Conservation (phyloP, 2,329 filamentous ascomycete genomes). For the Trichophyton rubrum region DNA sequence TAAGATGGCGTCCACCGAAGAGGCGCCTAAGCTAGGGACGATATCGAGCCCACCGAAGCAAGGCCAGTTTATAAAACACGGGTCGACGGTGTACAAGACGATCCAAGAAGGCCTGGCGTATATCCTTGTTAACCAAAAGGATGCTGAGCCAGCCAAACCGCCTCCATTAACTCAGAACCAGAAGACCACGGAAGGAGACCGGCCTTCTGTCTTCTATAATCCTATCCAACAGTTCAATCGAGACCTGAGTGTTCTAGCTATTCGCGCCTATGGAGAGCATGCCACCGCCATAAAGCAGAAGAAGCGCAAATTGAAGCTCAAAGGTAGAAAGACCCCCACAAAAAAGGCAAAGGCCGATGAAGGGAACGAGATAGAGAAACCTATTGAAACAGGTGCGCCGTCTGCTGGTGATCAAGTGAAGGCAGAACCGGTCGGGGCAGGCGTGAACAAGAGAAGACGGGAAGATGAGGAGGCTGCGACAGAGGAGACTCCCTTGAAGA, state of each 20-base stretch:
- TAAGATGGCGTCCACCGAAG: conserved; percentile 10
- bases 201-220: conserved; percentile 88
- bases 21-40: conserved; percentile 14
- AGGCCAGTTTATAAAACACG: conserved; percentile 29
- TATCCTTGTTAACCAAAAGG: conserved; percentile 41
- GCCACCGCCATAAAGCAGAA: conserved; percentile 41
- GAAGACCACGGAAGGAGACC: conserved; percentile 41
- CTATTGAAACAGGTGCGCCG: background rate
- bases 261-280: conserved; percentile 75
- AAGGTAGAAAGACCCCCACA: conserved; percentile 24
- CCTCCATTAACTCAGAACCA: conserved; percentile 40
- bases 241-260: conserved; percentile 82
- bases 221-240: conserved; percentile 98
- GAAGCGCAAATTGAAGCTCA: conserved; percentile 31
- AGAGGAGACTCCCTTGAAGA: background rate
- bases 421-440: conserved; percentile 19
- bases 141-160: background rate
- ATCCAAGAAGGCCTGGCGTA: conserved; percentile 56
- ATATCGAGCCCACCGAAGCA: conserved; percentile 11
- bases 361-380: background rate
- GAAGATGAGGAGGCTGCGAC: background rate
- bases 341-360: background rate
- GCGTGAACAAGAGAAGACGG: conserved; percentile 28
- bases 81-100: conserved; percentile 45
- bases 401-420: background rate